Evolutionary conservation across 164 flowering plant species (phyloP).

Genomic region (Vitis riparia): DNA sequence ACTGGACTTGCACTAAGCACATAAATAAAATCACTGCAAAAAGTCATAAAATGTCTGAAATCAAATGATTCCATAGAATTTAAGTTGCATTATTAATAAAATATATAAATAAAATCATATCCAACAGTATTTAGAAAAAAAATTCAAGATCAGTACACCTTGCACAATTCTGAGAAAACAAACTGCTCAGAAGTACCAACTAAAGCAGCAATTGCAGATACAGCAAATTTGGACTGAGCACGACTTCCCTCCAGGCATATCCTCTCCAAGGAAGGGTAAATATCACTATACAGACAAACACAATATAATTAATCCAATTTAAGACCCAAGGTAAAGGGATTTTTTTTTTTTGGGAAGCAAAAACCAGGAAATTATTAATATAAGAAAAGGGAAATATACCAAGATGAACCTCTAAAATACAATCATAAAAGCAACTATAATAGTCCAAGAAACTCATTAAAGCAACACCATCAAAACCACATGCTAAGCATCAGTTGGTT

Average conservation of each 20-base stretch:
- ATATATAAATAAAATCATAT: conserved; percentile 5
- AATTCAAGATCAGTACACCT: conserved; percentile 39
- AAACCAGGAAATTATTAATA: neutral
- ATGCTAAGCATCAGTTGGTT: neutral
- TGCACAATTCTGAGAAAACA: conserved; percentile 46
- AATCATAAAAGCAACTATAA: neutral
- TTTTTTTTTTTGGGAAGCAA: neutral
- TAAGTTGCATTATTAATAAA: neutral
- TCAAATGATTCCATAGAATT: neutral
- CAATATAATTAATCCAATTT: neutral
- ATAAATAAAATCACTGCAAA: neutral
- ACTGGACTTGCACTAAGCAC: no score
- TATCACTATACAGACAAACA: conserved; percentile 37
- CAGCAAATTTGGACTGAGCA: conserved; percentile 72
- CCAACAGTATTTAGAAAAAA: neutral
- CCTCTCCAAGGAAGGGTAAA: conserved; percentile 63
- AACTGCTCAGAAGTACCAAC: conserved; percentile 37
- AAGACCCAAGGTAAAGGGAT: neutral
- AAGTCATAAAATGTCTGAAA: neutral
- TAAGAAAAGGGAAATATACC: neutral
- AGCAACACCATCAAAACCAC: neutral
- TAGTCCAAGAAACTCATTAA: neutral
- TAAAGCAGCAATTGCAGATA: conserved; percentile 72
- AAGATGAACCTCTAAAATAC: neutral
- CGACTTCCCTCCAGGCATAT: conserved; percentile 85